phyloP scores from a whole-genome alignment of 306 rosid genomes.

The Betula pendula region DNA sequence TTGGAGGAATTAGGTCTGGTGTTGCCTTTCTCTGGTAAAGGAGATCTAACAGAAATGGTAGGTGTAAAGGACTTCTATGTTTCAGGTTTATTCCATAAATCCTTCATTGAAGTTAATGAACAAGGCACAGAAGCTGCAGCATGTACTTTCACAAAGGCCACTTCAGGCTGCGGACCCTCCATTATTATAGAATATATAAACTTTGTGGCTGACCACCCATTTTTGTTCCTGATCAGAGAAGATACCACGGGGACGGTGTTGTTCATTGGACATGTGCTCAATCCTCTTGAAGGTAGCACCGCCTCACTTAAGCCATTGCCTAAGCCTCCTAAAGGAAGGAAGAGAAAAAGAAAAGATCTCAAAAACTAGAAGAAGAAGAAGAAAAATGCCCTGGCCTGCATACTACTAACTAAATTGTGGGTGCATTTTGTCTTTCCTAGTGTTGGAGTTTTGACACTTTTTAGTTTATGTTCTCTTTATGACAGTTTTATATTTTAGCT shows the following conservation, averaged over 20 bases:
- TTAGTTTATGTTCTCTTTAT: too few relatives aligned
- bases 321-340: too few relatives aligned
- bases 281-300: slow-evolving; percentile 48
- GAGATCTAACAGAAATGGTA: slow-evolving; percentile 69
- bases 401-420: too few relatives aligned
- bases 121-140: slow-evolving; percentile 87
- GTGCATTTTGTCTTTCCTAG: too few relatives aligned
- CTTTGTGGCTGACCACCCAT: slow-evolving; percentile 84
- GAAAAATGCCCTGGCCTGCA: too few relatives aligned
- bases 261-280: slow-evolving; percentile 68
- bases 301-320: too few relatives aligned
- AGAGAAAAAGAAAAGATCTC: too few relatives aligned
- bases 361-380: too few relatives aligned
- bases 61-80: slow-evolving; percentile 45
- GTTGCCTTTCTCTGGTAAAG: slow-evolving; percentile 60
- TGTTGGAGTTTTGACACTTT: too few relatives aligned
- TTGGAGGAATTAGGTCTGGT: slow-evolving; percentile 61
- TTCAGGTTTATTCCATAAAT: slow-evolving; percentile 53
- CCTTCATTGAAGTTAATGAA: slow-evolving; percentile 82
- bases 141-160: slow-evolving; percentile 33
- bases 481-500: too few relatives aligned
- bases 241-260: slow-evolving; percentile 58
- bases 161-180: not conserved
- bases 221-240: slow-evolving; percentile 69
- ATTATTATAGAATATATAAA: slow-evolving; percentile 25